phyloP scores from a whole-genome alignment of 768 basidiomycete genomes.

The Kwoniella europaea region DNA sequence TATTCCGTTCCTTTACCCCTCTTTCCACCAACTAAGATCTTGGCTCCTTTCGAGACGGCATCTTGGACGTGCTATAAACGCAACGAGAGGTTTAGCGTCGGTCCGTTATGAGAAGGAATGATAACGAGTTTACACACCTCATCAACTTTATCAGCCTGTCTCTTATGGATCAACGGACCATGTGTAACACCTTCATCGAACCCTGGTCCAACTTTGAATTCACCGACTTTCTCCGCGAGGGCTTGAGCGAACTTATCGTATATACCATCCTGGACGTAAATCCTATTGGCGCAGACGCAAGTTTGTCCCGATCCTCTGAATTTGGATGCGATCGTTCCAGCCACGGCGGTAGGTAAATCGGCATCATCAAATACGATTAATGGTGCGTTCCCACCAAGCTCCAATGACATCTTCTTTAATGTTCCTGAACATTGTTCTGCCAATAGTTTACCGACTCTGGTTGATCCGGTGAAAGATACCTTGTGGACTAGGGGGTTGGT shows the following conservation, averaged over 20 bases:
- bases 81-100: background rate
- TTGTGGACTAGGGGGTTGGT: slow-evolving; percentile 84
- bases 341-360: slow-evolving; percentile 87
- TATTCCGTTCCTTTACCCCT: slow-evolving; percentile 61
- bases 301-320: slow-evolving; percentile 58
- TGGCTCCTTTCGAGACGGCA: slow-evolving; percentile 81
- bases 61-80: slow-evolving; percentile 74
- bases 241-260: slow-evolving; percentile 91
- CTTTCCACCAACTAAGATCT: slow-evolving; percentile 87
- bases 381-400: slow-evolving; percentile 72
- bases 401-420: slow-evolving; percentile 59
- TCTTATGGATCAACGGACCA: slow-evolving; percentile 88
- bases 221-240: slow-evolving; percentile 68
- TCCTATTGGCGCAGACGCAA: slow-evolving; percentile 68
- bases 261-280: slow-evolving; percentile 87
- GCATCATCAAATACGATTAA: slow-evolving; percentile 97
- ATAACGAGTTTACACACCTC: slow-evolving; percentile 44
- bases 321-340: slow-evolving; percentile 64
- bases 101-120: too few relatives aligned
- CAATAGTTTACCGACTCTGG: slow-evolving; percentile 60
- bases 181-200: slow-evolving; percentile 81
- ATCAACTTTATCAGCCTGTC: slow-evolving; percentile 82
- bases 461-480: slow-evolving; percentile 78
- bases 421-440: slow-evolving; percentile 56
- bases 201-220: slow-evolving; percentile 80